Conservation (phyloP, 2,329 filamentous ascomycete species). For the Fusarium irregulare region DNA sequence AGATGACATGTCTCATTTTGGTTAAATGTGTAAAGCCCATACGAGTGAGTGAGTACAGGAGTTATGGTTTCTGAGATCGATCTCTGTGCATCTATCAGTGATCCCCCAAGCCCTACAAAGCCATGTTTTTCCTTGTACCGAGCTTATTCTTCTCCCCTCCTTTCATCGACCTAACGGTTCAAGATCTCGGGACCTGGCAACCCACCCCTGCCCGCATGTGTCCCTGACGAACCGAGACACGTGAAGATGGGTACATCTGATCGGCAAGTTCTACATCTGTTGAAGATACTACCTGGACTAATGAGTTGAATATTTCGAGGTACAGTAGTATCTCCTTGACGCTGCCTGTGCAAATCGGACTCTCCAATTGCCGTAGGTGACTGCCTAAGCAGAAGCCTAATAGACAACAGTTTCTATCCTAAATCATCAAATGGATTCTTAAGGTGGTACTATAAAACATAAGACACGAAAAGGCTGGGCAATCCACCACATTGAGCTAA, state of each 20-base stretch:
- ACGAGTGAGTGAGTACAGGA: not conserved
- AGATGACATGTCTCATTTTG: not conserved
- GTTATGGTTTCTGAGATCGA: not conserved
- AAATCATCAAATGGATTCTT: not conserved
- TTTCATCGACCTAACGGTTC: not conserved
- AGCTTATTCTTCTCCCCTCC: not conserved
- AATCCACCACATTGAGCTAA: not conserved
- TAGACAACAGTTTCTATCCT: not conserved
- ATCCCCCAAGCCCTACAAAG: not conserved
- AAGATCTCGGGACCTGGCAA: conserved; percentile 9
- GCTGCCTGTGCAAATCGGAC: not conserved
- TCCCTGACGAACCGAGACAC: conserved; percentile 23
- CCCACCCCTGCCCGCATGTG: conserved; percentile 8
- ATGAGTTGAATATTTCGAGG: not conserved
- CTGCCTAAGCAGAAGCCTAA: not conserved
- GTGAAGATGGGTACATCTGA: conserved; percentile 7
- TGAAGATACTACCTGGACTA: not conserved
- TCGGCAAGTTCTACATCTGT: not conserved
- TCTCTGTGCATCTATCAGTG: not conserved
- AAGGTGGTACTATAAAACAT: not conserved
- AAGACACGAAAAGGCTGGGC: not conserved
- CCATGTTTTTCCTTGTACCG: not conserved
- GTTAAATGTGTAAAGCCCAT: not conserved
- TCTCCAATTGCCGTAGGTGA: not conserved
- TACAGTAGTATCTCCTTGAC: not conserved